Conservation (phyloP, 176 grass and related monocot genomes). For the Tillandsia leiboldiana region DNA sequence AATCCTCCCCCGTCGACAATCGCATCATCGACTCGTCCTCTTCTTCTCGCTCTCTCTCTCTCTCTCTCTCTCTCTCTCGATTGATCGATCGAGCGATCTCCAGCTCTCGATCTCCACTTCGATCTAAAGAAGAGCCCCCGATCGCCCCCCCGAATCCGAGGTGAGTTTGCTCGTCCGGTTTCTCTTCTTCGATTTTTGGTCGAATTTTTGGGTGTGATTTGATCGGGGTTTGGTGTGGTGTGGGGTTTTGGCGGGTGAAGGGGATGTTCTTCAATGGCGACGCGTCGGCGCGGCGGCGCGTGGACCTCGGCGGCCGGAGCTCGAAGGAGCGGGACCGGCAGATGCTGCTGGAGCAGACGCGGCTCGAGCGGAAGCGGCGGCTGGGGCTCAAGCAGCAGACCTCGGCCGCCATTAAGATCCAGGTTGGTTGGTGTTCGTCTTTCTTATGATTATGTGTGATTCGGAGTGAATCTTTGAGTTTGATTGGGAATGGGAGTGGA, state of each 20-base stretch:
- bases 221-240: background rate
- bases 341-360: conserved; percentile 71
- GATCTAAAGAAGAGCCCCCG: too few species aligned
- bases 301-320: conserved; percentile 93
- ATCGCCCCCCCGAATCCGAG: too few species aligned
- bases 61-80: too few species aligned
- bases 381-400: conserved; percentile 52
- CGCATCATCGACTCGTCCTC: too few species aligned
- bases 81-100: too few species aligned
- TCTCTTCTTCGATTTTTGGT: too few species aligned
- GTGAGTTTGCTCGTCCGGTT: too few species aligned
- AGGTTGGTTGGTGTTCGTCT: conserved; percentile 38
- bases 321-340: conserved; percentile 90
- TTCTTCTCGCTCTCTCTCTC: too few species aligned
- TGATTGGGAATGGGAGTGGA: too few species aligned
- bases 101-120: too few species aligned
- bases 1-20: too few species aligned
- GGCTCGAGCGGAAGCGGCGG: conserved; percentile 67
- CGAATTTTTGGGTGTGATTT: background rate
- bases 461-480: too few species aligned
- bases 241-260: conserved; percentile 9
- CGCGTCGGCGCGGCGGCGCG: conserved; percentile 56
- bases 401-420: conserved; percentile 73
- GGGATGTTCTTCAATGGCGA: conserved; percentile 96
- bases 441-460: background rate